Conservation (phyloP, 2,329 filamentous ascomycete species). For the Ophidiomyces ophidiicola region DNA sequence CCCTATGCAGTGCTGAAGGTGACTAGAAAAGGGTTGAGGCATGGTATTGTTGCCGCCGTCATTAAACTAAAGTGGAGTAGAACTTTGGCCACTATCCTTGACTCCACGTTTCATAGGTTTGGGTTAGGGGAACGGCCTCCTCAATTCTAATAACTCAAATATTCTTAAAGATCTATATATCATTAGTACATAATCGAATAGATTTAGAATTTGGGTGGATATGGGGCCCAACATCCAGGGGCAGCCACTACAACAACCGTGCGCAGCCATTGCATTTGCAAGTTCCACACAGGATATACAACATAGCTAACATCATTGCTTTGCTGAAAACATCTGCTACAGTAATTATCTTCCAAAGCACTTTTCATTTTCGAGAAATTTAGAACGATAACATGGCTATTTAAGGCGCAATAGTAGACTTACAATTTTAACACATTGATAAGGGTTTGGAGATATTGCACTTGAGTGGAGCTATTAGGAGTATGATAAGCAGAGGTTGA, state of each 20-base stretch:
- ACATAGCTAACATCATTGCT: constrained; percentile 21
- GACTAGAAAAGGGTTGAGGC: constrained; percentile 16
- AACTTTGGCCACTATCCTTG: constrained; percentile 28
- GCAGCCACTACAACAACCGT: constrained; percentile 27
- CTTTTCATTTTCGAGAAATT: constrained; percentile 1
- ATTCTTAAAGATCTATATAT: constrained; percentile 26
- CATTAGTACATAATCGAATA: too few species aligned
- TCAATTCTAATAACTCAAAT: constrained; percentile 27
- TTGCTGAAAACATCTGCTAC: constrained; percentile 31
- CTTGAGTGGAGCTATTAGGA: constrained; percentile 16
- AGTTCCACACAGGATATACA: constrained; percentile 25
- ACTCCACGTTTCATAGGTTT: constrained; percentile 23
- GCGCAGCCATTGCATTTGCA: constrained; percentile 27
- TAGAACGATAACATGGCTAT: not conserved
- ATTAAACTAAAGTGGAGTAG: constrained; percentile 33
- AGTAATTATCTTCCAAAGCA: constrained; percentile 29
- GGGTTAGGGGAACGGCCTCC: constrained; percentile 21
- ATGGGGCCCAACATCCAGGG: constrained; percentile 29
- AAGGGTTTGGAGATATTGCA: constrained; percentile 13
- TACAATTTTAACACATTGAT: constrained; percentile 10
- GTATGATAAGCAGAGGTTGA: too few species aligned
- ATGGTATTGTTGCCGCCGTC: constrained; percentile 31
- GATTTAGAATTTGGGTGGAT: constrained; percentile 17
- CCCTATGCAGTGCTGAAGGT: constrained; percentile 13
- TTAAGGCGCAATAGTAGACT: not conserved